These are phyloP conservation scores for Marasmius tenuissimus DNA, from an alignment of 1,284 basidiomycete genomes.

Conservation along the genomic window DNA sequence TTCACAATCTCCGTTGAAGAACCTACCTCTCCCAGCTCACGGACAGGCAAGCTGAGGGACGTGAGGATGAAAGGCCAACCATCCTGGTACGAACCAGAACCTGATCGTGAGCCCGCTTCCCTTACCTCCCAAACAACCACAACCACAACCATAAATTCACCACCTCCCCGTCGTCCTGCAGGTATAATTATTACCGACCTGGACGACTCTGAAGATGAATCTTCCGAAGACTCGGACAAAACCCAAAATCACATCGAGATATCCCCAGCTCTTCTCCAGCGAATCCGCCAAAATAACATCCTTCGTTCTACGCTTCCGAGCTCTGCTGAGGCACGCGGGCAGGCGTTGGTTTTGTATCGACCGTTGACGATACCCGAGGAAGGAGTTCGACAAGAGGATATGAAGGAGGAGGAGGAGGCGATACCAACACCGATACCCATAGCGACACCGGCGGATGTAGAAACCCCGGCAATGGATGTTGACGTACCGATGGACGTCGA, in stretches of 20 bases:
- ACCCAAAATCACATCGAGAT: slow-evolving; percentile 31
- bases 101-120: slow-evolving; percentile 51
- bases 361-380: slow-evolving; percentile 33
- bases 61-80: slow-evolving; percentile 54
- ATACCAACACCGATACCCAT: neutral
- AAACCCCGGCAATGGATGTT: slow-evolving; percentile 17
- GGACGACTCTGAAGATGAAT: slow-evolving; percentile 43
- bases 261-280: slow-evolving; percentile 48
- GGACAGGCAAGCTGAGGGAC: slow-evolving; percentile 31
- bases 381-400: slow-evolving; percentile 12
- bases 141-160: slow-evolving; percentile 1
- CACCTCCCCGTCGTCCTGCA: slow-evolving; percentile 21
- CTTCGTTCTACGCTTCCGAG: slow-evolving; percentile 17
- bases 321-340: slow-evolving; percentile 27
- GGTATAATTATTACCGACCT: slow-evolving; percentile 66
- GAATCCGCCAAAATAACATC: slow-evolving; percentile 32
- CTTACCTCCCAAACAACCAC: slow-evolving; percentile 1
- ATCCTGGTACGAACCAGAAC: slow-evolving; percentile 71
- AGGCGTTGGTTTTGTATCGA: slow-evolving; percentile 61
- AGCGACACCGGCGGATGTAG: slow-evolving; percentile 27
- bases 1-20: slow-evolving; percentile 45
- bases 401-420: slow-evolving; percentile 15
- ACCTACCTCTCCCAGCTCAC: slow-evolving; percentile 29
- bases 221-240: slow-evolving; percentile 33
- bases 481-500: slow-evolving; percentile 68